Base-by-base conservation (phyloP, 768 basidiomycete genomes). In the Xanthoconium stramineum region DNA sequence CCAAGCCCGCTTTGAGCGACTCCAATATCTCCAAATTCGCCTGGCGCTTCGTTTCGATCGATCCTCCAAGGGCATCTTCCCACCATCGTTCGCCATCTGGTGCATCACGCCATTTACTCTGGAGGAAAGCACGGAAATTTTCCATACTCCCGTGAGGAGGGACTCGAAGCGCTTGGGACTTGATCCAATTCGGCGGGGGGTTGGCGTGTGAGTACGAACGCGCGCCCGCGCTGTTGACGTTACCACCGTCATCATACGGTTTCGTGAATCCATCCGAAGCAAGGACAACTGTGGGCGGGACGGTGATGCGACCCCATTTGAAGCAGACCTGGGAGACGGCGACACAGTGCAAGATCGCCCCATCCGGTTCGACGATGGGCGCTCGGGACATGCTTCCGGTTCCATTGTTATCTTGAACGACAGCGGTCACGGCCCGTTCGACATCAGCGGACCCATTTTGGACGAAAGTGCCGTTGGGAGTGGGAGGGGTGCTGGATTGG, bases 291-390 rank as follows among this genome's bases (percentile, higher is more conserved):
- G 77, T 76, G 13, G 89, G 89, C 2, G 89, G 89, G 52, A 89
- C 78, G 19, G 87, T 90, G 57, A 91, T 85, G 1, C 88, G 80
- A 0, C 83, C 84, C 24, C 78, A 65, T 67, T 91, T 91, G 78
- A 83, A 89, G 65, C 86, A 88, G 24, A 81, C 54, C 51, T 81
- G 83, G 29, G 83, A 83, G 53, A 91, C 72, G 47, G 80, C 75
- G 57, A 90, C 65, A 56, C 87, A 86, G 67, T 91, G 81, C 7
- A 88, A 67, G 33, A 73, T 72, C 2, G 80, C 79, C 42, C 83
- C 85, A 58, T 87, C 86, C 0, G 67, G 55, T 45, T 71, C 71
- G 5, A 61, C 37, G 6, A 69, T 51, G 0, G 60, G 67, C 6
- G 50, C 28, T 13, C 56, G 53, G 38, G 42, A 30, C 0, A 36